phyloP scores from a whole-genome alignment of 2,329 filamentous ascomycete species.

The Verticillium nonalfalfae region DNA sequence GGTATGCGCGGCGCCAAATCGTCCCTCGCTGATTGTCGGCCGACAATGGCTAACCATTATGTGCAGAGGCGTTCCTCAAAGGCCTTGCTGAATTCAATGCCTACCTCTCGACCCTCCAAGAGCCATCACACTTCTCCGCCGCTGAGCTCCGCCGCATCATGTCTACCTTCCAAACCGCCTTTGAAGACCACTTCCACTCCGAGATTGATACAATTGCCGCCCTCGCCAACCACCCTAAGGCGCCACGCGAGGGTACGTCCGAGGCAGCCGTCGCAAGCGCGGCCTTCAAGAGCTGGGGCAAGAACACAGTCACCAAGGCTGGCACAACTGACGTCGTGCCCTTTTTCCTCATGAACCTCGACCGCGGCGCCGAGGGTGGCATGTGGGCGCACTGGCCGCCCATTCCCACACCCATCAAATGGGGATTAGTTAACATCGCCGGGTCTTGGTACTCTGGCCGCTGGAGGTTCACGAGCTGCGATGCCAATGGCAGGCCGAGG shows the following conservation, averaged over 20 bases:
- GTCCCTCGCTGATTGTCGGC: not conserved
- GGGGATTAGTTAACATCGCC: constrained; percentile 52
- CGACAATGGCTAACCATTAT: not conserved
- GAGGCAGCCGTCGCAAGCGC: constrained; percentile 37
- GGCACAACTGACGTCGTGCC: constrained; percentile 54
- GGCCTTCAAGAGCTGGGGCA: constrained; percentile 55
- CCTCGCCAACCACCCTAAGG: constrained; percentile 41
- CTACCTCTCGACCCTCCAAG: constrained; percentile 39
- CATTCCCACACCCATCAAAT: constrained; percentile 54
- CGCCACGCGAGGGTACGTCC: constrained; percentile 38
- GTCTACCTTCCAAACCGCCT: constrained; percentile 41
- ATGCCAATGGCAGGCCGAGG: constrained; percentile 43
- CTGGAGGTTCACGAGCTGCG: constrained; percentile 63
- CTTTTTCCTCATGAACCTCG: constrained; percentile 59
- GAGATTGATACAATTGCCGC: constrained; percentile 46
- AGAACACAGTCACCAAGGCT: constrained; percentile 56
- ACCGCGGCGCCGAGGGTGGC: constrained; percentile 51
- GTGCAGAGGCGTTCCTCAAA: constrained; percentile 38
- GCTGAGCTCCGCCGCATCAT: constrained; percentile 41
- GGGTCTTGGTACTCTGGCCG: constrained; percentile 48
- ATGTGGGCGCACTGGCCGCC: constrained; percentile 58
- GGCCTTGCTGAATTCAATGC: constrained; percentile 44
- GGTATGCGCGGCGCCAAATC: constrained; percentile 25
- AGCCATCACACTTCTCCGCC: constrained; percentile 35
- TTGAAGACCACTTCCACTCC: constrained; percentile 49